phyloP scores from a whole-genome alignment of 768 basidiomycete species.

The Leccinum aurantiacum region DNA sequence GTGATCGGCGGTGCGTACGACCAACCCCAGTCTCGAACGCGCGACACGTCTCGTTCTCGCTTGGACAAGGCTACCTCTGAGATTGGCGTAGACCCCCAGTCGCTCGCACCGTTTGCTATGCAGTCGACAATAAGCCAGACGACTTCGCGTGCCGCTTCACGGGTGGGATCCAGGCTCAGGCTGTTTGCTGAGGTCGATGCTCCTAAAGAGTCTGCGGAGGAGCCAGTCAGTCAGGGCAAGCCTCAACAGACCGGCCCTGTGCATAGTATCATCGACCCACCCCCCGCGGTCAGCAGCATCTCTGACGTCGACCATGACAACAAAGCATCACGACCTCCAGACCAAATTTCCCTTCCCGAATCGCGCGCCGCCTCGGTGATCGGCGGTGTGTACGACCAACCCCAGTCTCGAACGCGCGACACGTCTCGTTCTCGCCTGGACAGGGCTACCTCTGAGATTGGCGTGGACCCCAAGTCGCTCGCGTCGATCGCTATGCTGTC shows the following conservation, averaged over 20 bases:
- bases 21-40: slow-evolving; percentile 21
- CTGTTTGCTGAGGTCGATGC: neutral
- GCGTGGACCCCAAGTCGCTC: slow-evolving; percentile 4
- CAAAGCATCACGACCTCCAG: slow-evolving; percentile 15
- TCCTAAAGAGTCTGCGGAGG: slow-evolving; percentile 2
- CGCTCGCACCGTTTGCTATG: slow-evolving; percentile 7
- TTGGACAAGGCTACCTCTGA: slow-evolving; percentile 24
- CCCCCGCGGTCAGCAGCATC: slow-evolving; percentile 9
- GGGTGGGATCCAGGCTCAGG: slow-evolving; percentile 6
- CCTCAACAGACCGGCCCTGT: neutral
- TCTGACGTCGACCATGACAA: slow-evolving; percentile 14
- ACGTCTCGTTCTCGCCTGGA: slow-evolving; percentile 13
- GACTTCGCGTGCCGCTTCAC: slow-evolving; percentile 6
- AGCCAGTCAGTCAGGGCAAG: neutral
- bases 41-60: slow-evolving; percentile 13
- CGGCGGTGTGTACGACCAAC: slow-evolving; percentile 28
- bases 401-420: slow-evolving; percentile 13
- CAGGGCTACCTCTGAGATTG: slow-evolving; percentile 15
- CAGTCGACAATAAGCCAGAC: slow-evolving; percentile 5
- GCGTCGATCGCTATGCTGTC: slow-evolving; percentile 7
- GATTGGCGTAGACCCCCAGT: slow-evolving; percentile 18
- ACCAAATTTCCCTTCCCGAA: slow-evolving; percentile 25
- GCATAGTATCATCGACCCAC: slow-evolving; percentile 6
- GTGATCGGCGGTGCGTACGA: slow-evolving; percentile 29
- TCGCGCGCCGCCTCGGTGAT: slow-evolving; percentile 33